Evolutionary conservation across 2,329 filamentous ascomycete species (phyloP).

Genomic region (Cyanodermella asteris): DNA sequence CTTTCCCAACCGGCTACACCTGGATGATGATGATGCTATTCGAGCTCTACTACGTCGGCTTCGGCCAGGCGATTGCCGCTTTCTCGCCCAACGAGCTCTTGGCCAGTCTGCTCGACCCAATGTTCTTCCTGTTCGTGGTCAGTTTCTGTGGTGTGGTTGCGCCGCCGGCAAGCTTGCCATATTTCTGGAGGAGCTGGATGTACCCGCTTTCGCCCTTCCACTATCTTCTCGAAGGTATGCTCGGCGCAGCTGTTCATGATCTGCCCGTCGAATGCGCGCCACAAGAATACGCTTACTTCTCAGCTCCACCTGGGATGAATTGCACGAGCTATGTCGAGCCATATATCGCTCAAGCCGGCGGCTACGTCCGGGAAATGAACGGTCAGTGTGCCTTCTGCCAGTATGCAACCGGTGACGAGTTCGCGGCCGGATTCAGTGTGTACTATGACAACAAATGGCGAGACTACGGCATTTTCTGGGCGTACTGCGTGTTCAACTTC

Average conservation of each 20-base stretch:
- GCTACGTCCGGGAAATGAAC: slow-evolving; percentile 34
- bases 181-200: slow-evolving; percentile 46
- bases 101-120: slow-evolving; percentile 6
- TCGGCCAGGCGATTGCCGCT: slow-evolving; percentile 45
- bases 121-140: slow-evolving; percentile 37
- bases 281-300: slow-evolving; percentile 38
- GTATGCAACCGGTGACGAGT: slow-evolving; percentile 38
- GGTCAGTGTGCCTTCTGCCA: slow-evolving; percentile 44
- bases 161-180: slow-evolving; percentile 37
- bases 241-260: slow-evolving; percentile 32
- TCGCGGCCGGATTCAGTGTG: slow-evolving; percentile 35
- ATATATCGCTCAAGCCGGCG: slow-evolving; percentile 32
- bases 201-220: slow-evolving; percentile 47
- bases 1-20: slow-evolving; percentile 37
- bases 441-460: slow-evolving; percentile 41
- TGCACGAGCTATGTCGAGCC: slow-evolving; percentile 37
- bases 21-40: slow-evolving; percentile 46
- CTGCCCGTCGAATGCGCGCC: slow-evolving; percentile 32
- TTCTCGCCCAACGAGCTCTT: slow-evolving; percentile 12
- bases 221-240: slow-evolving; percentile 41
- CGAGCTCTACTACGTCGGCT: slow-evolving; percentile 41
- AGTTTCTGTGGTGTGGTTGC: slow-evolving; percentile 58
- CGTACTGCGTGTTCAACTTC: slow-evolving; percentile 44
- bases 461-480: slow-evolving; percentile 43
- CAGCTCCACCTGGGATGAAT: slow-evolving; percentile 33